Evolutionary conservation across 2,329 filamentous ascomycete species (phyloP), one percentile per base, ranked within the genome.

Genomic region (Akanthomyces dipterigenus): DNA sequence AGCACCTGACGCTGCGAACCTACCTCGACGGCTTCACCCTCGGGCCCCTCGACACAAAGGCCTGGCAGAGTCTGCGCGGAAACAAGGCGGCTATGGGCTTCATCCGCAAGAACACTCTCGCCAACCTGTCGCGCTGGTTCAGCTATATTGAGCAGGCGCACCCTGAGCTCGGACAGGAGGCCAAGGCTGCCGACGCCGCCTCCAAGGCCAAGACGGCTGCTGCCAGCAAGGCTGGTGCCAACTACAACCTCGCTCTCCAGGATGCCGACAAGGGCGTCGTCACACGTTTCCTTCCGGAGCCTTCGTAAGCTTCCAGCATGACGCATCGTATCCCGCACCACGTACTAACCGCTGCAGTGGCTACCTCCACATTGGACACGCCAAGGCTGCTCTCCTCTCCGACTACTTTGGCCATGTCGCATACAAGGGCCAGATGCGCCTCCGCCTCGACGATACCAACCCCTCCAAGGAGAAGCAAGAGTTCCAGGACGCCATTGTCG

Each of bases 401-500:
- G 93, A 98, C 74, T 98, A 96, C 81, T 98, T 98, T 69, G 93
- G 92, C 49, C 92, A 97, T 75, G 88, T 92, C 73, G 90, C 91
- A 68, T 96, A 96, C 80, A 88, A 93, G 63, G 95, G 95, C 70
- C 96, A 89, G 69, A 82, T 99, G 68, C 87, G 96, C 63, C 85
- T 98, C 55, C 90, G 95, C 63, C 95, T 99, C 71, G 95, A 99
- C 72, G 95, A 99, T 72, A 99, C 95, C 61, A 99, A 99, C 77
- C 95, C 95, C 8, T 88, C 89, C 63, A 98, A 98, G 75, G 95
- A 99, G 81, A 97, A 96, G 80, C 87, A 93, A 73, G 95, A 98
- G 78, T 99, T 88, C 73, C 88, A 98, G 73, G 92, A 98, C 76
- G 84, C 92, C 5, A 99, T 99, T 64, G 81, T 96, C 43, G 89